phyloP scores from a whole-genome alignment of 2,329 filamentous ascomycete genomes.

The Pyricularia pennisetigena region DNA sequence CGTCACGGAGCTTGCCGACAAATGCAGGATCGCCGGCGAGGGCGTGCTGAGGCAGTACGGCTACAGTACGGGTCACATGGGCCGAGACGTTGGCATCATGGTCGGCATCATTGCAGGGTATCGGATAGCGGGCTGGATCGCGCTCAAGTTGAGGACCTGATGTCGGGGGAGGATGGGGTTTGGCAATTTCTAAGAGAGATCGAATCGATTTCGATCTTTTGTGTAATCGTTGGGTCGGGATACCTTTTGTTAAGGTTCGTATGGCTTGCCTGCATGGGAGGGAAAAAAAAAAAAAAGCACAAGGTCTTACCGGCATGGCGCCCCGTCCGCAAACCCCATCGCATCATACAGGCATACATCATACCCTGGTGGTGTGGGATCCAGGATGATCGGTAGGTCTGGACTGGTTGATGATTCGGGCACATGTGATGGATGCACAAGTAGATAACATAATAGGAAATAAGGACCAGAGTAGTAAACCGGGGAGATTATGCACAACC shows the following conservation, averaged over 20 bases:
- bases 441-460: background rate
- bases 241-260: background rate
- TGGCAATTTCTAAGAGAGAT: background rate
- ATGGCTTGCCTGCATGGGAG: background rate
- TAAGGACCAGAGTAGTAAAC: background rate
- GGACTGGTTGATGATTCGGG: too few species aligned
- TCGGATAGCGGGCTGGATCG: conserved; percentile 56
- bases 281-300: too few species aligned
- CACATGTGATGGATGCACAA: background rate
- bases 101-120: conserved; percentile 67
- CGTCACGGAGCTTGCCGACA: conserved; percentile 44
- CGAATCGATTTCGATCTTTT: background rate
- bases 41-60: conserved; percentile 62
- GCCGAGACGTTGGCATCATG: conserved; percentile 68
- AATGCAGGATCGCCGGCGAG: conserved; percentile 62
- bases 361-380: too few species aligned
- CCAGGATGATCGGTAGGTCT: too few species aligned
- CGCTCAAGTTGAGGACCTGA: conserved; percentile 31
- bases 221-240: background rate
- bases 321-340: too few species aligned
- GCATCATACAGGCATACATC: too few species aligned
- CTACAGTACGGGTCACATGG: conserved; percentile 52
- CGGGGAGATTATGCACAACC: background rate
- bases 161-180: background rate
- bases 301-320: background rate